phyloP scores from a whole-genome alignment of 495 filamentous ascomycete genomes.

The Astrothelium subdiscretum region DNA sequence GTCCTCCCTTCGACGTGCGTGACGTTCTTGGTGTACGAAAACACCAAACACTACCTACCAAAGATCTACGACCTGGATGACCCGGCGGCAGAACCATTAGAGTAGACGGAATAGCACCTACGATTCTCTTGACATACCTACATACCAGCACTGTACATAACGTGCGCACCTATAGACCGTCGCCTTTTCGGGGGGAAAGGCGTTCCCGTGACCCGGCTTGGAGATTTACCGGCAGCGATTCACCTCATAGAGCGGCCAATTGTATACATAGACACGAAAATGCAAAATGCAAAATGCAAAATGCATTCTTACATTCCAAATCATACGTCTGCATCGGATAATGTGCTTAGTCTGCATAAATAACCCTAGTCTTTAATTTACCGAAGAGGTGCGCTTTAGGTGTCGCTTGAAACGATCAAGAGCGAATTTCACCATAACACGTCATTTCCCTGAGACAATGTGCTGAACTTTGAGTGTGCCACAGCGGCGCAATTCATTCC shows the following conservation, averaged over 20 bases:
- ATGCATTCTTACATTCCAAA: neutral
- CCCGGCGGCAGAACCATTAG: neutral
- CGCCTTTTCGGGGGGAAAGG: neutral
- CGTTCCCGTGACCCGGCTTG: neutral
- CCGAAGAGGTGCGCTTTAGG: neutral
- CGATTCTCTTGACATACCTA: neutral
- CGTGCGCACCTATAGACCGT: neutral
- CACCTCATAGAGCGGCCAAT: neutral
- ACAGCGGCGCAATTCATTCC: neutral
- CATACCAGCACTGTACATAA: neutral
- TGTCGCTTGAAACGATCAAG: neutral
- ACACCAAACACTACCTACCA: slow-evolving; percentile 61
- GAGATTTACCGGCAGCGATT: neutral
- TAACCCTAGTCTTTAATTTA: neutral
- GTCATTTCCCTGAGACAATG: neutral
- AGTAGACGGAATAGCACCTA: neutral
- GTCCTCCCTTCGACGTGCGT: slow-evolving; percentile 93
- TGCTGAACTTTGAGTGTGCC: neutral
- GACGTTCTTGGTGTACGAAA: slow-evolving; percentile 97
- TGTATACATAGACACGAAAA: neutral
- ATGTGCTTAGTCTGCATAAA: neutral
- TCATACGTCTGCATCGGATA: neutral
- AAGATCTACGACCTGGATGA: slow-evolving; percentile 8
- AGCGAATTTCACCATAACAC: neutral
- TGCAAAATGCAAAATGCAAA: neutral